Evolutionary conservation across 345 rosid species (phyloP).

Genomic region (Eucalyptus regnans): DNA sequence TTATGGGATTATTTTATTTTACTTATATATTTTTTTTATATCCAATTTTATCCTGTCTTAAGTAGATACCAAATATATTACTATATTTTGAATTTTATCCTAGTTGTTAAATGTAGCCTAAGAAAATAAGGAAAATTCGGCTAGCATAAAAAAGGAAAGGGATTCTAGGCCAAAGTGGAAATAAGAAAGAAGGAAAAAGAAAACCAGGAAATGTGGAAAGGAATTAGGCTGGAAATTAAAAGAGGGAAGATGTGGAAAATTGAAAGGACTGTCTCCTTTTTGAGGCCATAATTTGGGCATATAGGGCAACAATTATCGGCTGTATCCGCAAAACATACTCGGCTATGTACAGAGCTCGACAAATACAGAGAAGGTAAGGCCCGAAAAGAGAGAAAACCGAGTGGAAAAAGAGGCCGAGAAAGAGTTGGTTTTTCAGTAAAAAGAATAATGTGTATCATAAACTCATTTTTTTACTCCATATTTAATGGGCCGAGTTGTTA

Average conservation of each 20-base stretch:
- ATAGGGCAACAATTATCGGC: neutral
- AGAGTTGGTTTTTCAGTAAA: neutral
- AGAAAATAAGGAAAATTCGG: neutral
- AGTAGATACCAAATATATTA: too few species aligned
- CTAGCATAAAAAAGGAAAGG: neutral
- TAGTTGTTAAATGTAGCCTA: neutral
- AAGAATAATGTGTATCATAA: too few species aligned
- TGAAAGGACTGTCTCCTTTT: neutral
- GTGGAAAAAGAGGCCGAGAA: neutral
- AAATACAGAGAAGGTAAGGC: neutral
- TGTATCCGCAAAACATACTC: neutral
- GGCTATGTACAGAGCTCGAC: neutral
- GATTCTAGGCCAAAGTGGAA: neutral
- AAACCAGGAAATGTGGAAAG: neutral
- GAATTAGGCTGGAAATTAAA: neutral
- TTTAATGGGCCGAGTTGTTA: fast-evolving
- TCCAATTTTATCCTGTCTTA: too few species aligned
- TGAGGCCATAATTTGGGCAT: neutral
- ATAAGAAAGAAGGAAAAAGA: neutral
- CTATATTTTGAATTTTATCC: too few species aligned
- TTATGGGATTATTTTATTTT: too few species aligned
- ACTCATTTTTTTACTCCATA: fast-evolving
- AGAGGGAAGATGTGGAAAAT: neutral
- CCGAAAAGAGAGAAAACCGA: neutral
- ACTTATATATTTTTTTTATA: too few species aligned